Evolutionary conservation across 1,139 yeast species (phyloP).

Genomic region (Scheffersomyces segobiensis): DNA sequence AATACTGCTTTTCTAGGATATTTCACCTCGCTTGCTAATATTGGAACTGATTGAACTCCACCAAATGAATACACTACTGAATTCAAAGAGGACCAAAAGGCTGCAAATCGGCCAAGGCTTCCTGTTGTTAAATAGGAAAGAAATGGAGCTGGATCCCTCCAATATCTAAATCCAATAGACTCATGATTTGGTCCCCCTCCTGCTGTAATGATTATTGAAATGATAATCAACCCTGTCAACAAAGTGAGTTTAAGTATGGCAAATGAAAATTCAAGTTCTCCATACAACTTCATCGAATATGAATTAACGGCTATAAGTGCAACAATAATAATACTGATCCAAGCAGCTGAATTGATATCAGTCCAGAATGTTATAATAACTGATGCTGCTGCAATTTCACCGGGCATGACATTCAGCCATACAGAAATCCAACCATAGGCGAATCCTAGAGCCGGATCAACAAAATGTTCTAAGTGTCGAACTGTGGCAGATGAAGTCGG

Average conservation of each 20-base stretch:
- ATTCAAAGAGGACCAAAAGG: constrained; percentile 27
- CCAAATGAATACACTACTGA: constrained; percentile 34
- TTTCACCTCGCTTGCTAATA: constrained; percentile 50
- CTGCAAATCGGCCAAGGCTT: constrained; percentile 25
- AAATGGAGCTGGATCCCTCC: constrained; percentile 30
- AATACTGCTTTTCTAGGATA: constrained; percentile 50
- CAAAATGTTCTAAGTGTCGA: constrained; percentile 28
- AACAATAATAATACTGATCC: constrained; percentile 44
- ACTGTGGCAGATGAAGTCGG: constrained; percentile 31
- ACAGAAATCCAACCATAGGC: constrained; percentile 24
- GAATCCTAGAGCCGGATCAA: constrained; percentile 26
- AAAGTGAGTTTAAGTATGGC: constrained; percentile 28
- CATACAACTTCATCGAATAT: constrained; percentile 28
- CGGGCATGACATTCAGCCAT: constrained; percentile 21
- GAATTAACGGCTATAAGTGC: constrained; percentile 25
- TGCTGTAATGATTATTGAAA: constrained; percentile 28
- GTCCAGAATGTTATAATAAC: constrained; percentile 27
- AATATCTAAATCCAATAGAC: constrained; percentile 28
- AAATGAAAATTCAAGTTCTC: constrained; percentile 33
- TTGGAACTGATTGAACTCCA: constrained; percentile 39
- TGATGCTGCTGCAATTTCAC: constrained; percentile 27
- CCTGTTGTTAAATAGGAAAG: constrained; percentile 17
- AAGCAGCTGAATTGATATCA: constrained; percentile 23
- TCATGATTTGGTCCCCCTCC: constrained; percentile 31
- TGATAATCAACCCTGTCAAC: constrained; percentile 25